Evolutionary conservation across 371 early-diverging fungal genomes (phyloP).

Genomic region (Actinomortierella ambigua): DNA sequence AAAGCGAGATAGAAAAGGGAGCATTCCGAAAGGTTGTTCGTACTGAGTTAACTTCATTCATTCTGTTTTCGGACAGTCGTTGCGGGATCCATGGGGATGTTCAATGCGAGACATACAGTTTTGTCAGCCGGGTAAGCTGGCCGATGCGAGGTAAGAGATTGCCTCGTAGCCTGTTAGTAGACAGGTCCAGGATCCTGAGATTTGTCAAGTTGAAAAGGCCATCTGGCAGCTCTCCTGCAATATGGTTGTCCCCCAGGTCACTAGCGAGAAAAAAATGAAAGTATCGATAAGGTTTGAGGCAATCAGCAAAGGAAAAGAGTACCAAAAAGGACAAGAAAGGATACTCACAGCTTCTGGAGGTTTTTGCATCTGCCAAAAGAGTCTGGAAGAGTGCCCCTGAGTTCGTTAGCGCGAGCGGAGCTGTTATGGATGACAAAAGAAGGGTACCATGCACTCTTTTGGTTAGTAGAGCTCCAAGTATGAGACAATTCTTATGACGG

Average conservation of each 20-base stretch:
- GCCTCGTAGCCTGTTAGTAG: slow-evolving; percentile 20
- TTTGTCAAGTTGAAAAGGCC: slow-evolving; percentile 17
- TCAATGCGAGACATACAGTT: slow-evolving; percentile 46
- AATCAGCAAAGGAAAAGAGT: too few species aligned
- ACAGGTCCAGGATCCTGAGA: slow-evolving; percentile 21
- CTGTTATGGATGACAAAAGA: not conserved
- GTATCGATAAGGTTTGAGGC: not conserved
- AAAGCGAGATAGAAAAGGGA: not conserved
- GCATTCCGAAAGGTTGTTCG: too few species aligned
- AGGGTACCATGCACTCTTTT: too few species aligned
- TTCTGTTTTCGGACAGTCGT: too few species aligned
- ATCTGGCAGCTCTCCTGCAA: slow-evolving; percentile 25
- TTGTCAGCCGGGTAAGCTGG: slow-evolving; percentile 26
- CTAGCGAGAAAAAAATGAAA: not conserved
- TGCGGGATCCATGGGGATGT: too few species aligned
- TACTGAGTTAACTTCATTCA: too few species aligned
- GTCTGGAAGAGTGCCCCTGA: slow-evolving; percentile 19
- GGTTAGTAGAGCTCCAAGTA: not conserved
- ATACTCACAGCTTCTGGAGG: slow-evolving; percentile 11
- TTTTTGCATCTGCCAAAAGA: slow-evolving; percentile 24
- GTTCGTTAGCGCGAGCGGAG: slow-evolving; percentile 32
- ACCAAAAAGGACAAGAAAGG: not conserved
- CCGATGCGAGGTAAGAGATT: slow-evolving; percentile 14
- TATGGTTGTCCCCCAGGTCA: slow-evolving; percentile 25
- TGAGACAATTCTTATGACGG: not conserved